phyloP scores from a whole-genome alignment of 2,329 filamentous ascomycete genomes.

The Pseudogymnoascus sp. region DNA sequence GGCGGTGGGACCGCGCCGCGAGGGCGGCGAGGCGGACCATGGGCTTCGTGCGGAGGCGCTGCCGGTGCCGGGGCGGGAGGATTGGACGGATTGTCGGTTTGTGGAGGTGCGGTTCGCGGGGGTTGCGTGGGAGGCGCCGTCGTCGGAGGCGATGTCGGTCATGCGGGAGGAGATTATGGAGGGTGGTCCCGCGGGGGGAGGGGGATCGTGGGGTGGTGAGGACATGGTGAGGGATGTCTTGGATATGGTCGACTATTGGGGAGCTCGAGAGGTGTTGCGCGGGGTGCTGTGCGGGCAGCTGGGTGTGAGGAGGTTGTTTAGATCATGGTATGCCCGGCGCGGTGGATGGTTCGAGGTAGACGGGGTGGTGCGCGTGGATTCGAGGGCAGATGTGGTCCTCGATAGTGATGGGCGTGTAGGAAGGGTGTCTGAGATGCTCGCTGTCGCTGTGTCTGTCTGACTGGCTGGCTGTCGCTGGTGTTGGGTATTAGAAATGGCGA shows the following conservation, averaged over 20 bases:
- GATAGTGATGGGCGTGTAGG: background rate
- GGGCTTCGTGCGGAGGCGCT: slow-evolving; percentile 40
- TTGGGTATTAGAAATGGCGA: background rate
- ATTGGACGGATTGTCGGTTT: slow-evolving; percentile 31
- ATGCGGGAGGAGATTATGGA: slow-evolving; percentile 47
- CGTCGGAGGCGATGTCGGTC: slow-evolving; percentile 47
- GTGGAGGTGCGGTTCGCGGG: slow-evolving; percentile 27
- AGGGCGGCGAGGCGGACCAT: slow-evolving; percentile 48
- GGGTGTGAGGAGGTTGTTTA: background rate
- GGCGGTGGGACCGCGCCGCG: slow-evolving; percentile 39
- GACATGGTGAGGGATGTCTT: background rate
- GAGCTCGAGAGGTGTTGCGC: background rate
- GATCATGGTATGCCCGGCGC: background rate
- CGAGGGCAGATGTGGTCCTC: background rate
- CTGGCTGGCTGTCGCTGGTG: background rate
- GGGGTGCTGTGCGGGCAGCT: background rate
- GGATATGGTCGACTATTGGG: background rate
- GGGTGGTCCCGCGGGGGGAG: slow-evolving; percentile 26
- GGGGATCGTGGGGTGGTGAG: background rate
- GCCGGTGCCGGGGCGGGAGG: slow-evolving; percentile 47
- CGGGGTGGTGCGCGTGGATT: background rate
- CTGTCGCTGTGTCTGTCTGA: background rate
- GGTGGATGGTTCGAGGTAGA: background rate
- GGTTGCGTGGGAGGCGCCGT: slow-evolving; percentile 36
- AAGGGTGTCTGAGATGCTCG: background rate